phyloP scores from a whole-genome alignment of 345 rosid species.

The Tarenaya hassleriana region DNA sequence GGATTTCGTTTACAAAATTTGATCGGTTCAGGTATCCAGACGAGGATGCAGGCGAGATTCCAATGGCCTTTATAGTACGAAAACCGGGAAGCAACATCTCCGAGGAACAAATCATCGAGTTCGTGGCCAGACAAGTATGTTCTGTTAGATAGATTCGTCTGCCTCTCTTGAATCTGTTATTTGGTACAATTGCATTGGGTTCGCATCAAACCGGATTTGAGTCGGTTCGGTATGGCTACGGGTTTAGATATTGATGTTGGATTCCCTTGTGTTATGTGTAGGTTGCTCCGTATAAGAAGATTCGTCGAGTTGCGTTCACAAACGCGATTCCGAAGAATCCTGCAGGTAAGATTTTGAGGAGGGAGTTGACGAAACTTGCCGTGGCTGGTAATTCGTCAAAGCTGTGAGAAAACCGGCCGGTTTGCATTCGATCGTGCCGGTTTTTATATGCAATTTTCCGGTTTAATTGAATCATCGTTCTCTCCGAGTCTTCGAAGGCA shows the following conservation, averaged over 20 bases:
- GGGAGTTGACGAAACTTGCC: slow-evolving; percentile 49
- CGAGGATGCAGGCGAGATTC: slow-evolving; percentile 90
- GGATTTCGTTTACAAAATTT: slow-evolving; percentile 5
- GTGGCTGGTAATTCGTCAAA: slow-evolving; percentile 34
- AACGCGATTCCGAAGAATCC: slow-evolving; percentile 62
- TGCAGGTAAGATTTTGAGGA: slow-evolving; percentile 78
- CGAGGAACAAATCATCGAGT: slow-evolving; percentile 62
- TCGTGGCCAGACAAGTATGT: slow-evolving; percentile 63
- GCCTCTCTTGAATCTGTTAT: neutral
- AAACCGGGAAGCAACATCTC: slow-evolving; percentile 55
- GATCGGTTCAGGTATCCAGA: slow-evolving; percentile 62
- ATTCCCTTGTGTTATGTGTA: slow-evolving; percentile 24
- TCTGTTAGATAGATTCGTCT: slow-evolving; percentile 1
- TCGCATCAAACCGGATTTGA: neutral
- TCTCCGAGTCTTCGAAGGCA: too few relatives aligned
- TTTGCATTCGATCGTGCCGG: neutral
- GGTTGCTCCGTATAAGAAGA: slow-evolving; percentile 92
- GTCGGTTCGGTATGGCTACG: neutral
- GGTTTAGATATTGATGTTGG: neutral
- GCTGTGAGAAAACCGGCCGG: slow-evolving; percentile 25
- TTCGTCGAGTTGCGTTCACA: slow-evolving; percentile 69
- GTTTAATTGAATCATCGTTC: neutral
- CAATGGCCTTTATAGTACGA: slow-evolving; percentile 95
- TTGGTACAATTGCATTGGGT: too few relatives aligned
- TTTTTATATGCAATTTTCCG: neutral